Evolutionary conservation across 768 basidiomycete species (phyloP).

Genomic region (Mycena polygramma): DNA sequence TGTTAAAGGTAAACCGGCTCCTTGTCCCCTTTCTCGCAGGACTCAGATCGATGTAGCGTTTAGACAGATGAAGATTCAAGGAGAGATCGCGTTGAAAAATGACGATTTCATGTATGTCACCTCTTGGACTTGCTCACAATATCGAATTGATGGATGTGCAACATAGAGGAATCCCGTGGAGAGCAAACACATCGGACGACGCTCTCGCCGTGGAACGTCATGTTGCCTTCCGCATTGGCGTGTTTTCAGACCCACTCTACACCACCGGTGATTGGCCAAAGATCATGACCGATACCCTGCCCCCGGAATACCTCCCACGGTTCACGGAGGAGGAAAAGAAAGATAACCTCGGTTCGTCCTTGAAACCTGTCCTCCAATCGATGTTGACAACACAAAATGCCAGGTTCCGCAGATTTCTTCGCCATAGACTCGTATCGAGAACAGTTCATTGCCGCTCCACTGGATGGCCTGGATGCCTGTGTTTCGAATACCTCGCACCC

Average conservation of each 20-base stretch:
- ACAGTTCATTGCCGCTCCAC: constrained; percentile 56
- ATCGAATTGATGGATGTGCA: not conserved
- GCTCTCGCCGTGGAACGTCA: constrained; percentile 61
- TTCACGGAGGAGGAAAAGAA: constrained; percentile 61
- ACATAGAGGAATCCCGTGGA: constrained; percentile 60
- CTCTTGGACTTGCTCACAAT: not conserved
- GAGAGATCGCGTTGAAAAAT: constrained; percentile 69
- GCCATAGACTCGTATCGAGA: constrained; percentile 64
- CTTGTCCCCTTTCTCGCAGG: not conserved
- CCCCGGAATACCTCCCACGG: constrained; percentile 60
- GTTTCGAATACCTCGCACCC: constrained; percentile 58
- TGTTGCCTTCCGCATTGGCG: constrained; percentile 63
- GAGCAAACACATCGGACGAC: constrained; percentile 60
- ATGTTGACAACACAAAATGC: not conserved
- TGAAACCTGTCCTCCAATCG: not conserved
- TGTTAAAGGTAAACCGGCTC: constrained; percentile 54
- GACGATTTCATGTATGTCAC: constrained; percentile 60
- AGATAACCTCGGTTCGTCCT: constrained; percentile 52
- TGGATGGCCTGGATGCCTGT: constrained; percentile 60
- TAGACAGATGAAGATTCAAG: constrained; percentile 60
- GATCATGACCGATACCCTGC: constrained; percentile 62
- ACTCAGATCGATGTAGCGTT: constrained; percentile 49
- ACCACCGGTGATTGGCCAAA: constrained; percentile 67
- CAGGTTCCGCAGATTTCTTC: constrained; percentile 66
- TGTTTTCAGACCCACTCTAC: constrained; percentile 64